phyloP scores from a whole-genome alignment of 2,329 filamentous ascomycete genomes.

The Colletotrichum scovillei region DNA sequence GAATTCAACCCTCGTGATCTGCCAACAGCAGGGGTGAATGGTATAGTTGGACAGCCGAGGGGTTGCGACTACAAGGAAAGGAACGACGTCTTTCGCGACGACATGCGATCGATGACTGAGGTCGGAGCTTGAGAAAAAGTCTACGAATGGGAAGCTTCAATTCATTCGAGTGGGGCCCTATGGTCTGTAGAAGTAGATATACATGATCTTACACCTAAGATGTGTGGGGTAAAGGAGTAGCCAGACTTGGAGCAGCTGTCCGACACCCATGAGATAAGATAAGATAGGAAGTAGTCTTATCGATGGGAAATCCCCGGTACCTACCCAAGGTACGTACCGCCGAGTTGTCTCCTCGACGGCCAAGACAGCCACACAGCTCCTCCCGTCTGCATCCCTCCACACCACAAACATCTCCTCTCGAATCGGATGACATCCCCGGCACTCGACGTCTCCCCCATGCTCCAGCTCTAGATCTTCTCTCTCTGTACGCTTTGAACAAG shows the following conservation, averaged over 20 bases:
- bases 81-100: constrained; percentile 10
- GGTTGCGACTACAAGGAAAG: neutral
- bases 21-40: neutral
- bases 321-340: neutral
- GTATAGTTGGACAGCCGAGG: neutral
- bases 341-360: neutral
- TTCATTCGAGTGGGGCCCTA: neutral
- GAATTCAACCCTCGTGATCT: too few species aligned
- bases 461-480: neutral
- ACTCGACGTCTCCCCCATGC: neutral
- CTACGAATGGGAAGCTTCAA: constrained; percentile 25
- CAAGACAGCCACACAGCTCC: constrained; percentile 2
- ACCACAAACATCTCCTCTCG: neutral
- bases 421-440: neutral
- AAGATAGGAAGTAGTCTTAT: neutral
- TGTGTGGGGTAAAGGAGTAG: accelerated
- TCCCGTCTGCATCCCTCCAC: constrained; percentile 4
- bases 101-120: constrained; percentile 19
- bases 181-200: neutral
- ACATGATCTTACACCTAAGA: accelerated
- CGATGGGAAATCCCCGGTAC: neutral
- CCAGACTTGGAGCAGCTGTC: neutral
- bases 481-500: neutral
- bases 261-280: neutral
- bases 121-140: constrained; percentile 2